phyloP scores from a whole-genome alignment of 2,329 filamentous ascomycete genomes.

The Didymella segeticola region DNA sequence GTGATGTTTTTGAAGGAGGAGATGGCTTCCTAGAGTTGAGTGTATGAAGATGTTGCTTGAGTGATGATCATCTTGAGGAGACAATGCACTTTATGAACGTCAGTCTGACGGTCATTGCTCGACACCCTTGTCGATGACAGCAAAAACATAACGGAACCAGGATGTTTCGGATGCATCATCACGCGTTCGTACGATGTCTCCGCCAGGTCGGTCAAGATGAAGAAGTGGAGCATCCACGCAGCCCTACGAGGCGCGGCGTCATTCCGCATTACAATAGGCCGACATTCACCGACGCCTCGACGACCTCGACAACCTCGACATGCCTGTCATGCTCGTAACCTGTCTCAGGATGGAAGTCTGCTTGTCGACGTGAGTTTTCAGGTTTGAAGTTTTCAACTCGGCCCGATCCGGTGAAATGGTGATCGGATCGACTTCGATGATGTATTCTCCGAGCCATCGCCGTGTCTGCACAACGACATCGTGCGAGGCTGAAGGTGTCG shows the following conservation, averaged over 20 bases:
- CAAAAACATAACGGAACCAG: neutral
- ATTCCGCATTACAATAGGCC: slow-evolving; percentile 14
- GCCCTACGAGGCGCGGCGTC: slow-evolving; percentile 1
- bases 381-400: slow-evolving; percentile 8
- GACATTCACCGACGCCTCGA: slow-evolving; percentile 6
- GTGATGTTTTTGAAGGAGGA: neutral
- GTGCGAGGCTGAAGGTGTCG: slow-evolving; percentile 1
- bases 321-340: neutral
- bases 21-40: neutral
- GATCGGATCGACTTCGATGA: slow-evolving; percentile 16
- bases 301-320: too few species aligned
- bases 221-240: slow-evolving; percentile 5
- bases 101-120: neutral
- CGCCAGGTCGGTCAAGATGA: neutral
- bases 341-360: neutral
- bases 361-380: neutral
- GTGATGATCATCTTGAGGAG: neutral
- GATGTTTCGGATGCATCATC: neutral
- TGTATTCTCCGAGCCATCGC: slow-evolving; percentile 18
- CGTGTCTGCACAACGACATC: neutral
- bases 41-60: neutral
- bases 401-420: slow-evolving; percentile 9
- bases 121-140: neutral
- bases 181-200: slow-evolving; percentile 10
- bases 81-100: neutral